phyloP scores from a whole-genome alignment of 176 grass and related monocot species.

The Triticum turgidum region DNA sequence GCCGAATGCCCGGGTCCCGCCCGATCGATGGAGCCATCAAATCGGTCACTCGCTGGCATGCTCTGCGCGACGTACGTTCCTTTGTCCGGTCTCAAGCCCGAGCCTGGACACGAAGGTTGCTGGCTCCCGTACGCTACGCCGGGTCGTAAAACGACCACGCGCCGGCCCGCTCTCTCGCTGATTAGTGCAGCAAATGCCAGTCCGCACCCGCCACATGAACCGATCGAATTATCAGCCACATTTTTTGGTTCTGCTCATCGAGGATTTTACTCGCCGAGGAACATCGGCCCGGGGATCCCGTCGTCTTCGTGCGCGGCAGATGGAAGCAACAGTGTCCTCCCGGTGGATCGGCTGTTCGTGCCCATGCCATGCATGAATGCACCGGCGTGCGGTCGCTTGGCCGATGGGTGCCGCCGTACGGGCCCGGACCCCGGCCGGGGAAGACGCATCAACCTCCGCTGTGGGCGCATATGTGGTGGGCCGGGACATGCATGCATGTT shows the following conservation, averaged over 20 bases:
- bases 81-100: background rate
- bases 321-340: background rate
- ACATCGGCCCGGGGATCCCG: background rate
- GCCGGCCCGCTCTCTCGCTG: too few species aligned
- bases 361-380: background rate
- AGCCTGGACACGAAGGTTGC: background rate
- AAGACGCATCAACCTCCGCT: background rate
- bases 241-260: background rate
- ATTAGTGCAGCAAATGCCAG: background rate
- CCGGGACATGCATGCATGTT: background rate
- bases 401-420: background rate
- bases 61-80: background rate
- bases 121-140: background rate
- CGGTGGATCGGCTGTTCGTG: background rate
- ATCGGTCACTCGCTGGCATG: background rate
- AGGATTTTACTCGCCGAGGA: background rate
- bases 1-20: background rate
- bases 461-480: background rate
- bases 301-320: background rate
- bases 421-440: background rate
- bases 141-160: background rate
- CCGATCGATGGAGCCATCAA: background rate
- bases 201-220: background rate
- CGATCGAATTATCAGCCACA: background rate
- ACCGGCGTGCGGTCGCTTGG: background rate